Conservation (phyloP, 306 rosid genomes). For the Crotalaria pallida region DNA sequence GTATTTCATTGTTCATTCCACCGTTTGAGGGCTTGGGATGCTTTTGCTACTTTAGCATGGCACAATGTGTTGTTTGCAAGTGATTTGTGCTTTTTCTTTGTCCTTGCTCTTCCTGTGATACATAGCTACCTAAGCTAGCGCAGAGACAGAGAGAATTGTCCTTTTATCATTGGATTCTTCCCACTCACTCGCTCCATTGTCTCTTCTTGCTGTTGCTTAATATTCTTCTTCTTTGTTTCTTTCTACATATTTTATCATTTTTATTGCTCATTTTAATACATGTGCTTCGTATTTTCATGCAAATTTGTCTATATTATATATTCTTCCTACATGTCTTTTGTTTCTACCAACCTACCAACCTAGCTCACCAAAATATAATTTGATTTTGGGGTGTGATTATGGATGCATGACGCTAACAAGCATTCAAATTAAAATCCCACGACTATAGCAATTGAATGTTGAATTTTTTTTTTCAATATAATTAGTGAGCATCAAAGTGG, state of each 20-base stretch:
- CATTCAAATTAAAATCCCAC: not conserved
- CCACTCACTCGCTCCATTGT: constrained; percentile 10
- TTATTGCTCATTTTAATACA: not conserved
- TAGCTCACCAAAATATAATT: no score
- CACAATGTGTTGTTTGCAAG: not conserved
- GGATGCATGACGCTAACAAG: not conserved
- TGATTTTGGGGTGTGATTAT: not conserved
- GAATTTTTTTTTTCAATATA: no score
- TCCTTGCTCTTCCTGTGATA: not conserved
- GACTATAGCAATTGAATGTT: not conserved
- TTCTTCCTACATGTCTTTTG: not conserved
- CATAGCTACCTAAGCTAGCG: not conserved
- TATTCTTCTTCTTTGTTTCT: constrained; percentile 27
- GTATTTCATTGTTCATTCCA: constrained; percentile 25
- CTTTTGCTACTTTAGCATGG: not conserved
- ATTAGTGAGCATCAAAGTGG: no score
- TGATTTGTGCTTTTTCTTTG: not conserved
- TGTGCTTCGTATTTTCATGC: not conserved
- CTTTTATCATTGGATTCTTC: constrained; percentile 23
- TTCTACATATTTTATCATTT: not conserved
- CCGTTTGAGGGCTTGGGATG: constrained; percentile 21
- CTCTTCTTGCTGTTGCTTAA: not conserved
- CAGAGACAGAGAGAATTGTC: constrained; percentile 9
- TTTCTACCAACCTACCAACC: not conserved
- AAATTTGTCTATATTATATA: not conserved